These are phyloP conservation scores for Aspergillus amoenus DNA, from an alignment of 2,329 filamentous ascomycete genomes.

Conservation along the genomic window DNA sequence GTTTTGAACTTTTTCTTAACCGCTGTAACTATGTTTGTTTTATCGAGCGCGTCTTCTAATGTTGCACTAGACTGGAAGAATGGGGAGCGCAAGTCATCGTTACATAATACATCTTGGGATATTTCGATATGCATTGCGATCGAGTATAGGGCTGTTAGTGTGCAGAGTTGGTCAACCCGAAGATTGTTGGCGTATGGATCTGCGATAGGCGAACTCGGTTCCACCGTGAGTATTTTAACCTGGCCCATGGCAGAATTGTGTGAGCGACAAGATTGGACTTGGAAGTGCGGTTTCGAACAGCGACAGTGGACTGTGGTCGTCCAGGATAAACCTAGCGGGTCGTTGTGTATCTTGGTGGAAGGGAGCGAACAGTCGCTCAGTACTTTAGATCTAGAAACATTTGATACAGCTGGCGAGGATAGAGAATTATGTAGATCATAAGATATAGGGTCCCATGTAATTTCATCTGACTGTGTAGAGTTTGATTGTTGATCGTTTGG, in stretches of 20 bases:
- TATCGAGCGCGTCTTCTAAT: neutral
- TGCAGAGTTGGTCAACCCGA: slow-evolving; percentile 29
- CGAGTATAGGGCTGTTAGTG: slow-evolving; percentile 19
- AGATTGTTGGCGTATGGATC: slow-evolving; percentile 28
- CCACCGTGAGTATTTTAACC: slow-evolving; percentile 16
- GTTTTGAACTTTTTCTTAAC: slow-evolving; percentile 17
- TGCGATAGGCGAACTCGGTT: slow-evolving; percentile 8
- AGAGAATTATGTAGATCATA: neutral
- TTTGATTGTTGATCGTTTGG: neutral
- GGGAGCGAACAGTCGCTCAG: slow-evolving; percentile 6
- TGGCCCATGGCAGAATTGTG: neutral
- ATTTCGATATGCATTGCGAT: slow-evolving; percentile 25
- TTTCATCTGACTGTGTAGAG: neutral
- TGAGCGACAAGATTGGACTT: slow-evolving; percentile 11
- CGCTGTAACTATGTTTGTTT: slow-evolving; percentile 11
- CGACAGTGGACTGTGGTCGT: slow-evolving; percentile 16
- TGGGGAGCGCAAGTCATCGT: slow-evolving; percentile 23
- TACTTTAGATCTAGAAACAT: neutral
- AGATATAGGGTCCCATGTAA: neutral
- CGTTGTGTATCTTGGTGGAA: slow-evolving; percentile 1
- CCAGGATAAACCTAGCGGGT: slow-evolving; percentile 4
- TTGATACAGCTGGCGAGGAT: neutral
- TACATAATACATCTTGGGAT: slow-evolving; percentile 24
- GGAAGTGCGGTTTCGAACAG: slow-evolving; percentile 17
- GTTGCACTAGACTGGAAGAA: slow-evolving; percentile 22